phyloP scores from a whole-genome alignment of 768 basidiomycete species.

The Russula foetens region DNA sequence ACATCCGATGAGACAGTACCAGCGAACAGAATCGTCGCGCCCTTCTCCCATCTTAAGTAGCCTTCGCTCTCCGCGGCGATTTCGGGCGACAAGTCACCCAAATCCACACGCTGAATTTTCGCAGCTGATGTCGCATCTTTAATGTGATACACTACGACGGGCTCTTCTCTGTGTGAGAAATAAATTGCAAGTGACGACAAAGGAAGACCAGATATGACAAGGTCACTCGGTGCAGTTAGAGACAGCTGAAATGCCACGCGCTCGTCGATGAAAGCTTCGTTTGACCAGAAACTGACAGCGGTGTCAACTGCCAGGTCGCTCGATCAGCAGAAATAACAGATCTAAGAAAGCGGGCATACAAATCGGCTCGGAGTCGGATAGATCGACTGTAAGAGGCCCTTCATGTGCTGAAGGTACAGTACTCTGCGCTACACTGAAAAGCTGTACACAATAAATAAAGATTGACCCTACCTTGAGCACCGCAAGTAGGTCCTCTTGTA shows the following conservation, averaged over 20 bases:
- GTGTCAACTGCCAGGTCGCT: constrained; percentile 46
- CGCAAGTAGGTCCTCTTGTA: constrained; percentile 67
- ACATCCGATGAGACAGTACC: constrained; percentile 48
- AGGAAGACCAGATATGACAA: constrained; percentile 48
- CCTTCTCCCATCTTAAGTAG: constrained; percentile 51
- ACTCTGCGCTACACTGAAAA: constrained; percentile 38
- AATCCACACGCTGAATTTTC: constrained; percentile 36
- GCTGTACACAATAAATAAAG: neutral
- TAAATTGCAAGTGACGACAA: constrained; percentile 53
- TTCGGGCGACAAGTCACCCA: constrained; percentile 34
- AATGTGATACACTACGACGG: constrained; percentile 45
- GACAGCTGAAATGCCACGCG: constrained; percentile 67
- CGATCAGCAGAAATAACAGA: constrained; percentile 6
- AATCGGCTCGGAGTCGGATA: constrained; percentile 54
- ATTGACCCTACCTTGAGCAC: constrained; percentile 51
- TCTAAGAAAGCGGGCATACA: constrained; percentile 35
- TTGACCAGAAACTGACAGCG: constrained; percentile 61
- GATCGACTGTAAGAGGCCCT: constrained; percentile 50
- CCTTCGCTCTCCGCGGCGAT: constrained; percentile 27
- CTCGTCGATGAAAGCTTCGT: constrained; percentile 52
- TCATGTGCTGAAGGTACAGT: constrained; percentile 57
- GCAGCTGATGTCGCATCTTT: constrained; percentile 9
- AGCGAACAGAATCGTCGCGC: constrained; percentile 45
- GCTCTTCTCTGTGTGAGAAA: constrained; percentile 43
- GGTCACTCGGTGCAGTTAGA: constrained; percentile 42